These are phyloP conservation scores for Paraconiothyrium brasiliense DNA, from an alignment of 2,329 filamentous ascomycete genomes.

Conservation along the genomic window DNA sequence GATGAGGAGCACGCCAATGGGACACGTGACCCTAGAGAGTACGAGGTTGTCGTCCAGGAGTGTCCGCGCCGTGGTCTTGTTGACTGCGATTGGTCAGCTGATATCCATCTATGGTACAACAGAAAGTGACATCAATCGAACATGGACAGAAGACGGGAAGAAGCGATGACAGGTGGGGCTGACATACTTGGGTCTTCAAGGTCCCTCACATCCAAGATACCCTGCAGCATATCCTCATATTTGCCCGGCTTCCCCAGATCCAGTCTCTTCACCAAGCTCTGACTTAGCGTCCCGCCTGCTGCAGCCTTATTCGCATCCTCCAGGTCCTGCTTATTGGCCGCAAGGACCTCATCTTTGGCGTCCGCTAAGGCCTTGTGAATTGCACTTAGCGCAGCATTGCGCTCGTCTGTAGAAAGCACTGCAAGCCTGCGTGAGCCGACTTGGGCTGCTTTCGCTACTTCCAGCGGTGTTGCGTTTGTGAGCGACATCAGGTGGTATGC, in stretches of 20 bases:
- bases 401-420: constrained; percentile 75
- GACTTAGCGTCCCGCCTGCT: constrained; percentile 76
- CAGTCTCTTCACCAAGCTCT: constrained; percentile 85
- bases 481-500: constrained; percentile 71
- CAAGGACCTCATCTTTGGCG: constrained; percentile 78
- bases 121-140: constrained; percentile 1
- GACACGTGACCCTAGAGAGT: constrained; percentile 88
- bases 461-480: constrained; percentile 81
- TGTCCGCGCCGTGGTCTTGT: constrained; percentile 83
- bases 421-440: constrained; percentile 83
- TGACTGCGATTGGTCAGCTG: constrained; percentile 65
- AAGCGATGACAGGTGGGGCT: constrained; percentile 1
- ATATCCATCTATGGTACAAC: background rate
- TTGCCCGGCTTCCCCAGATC: constrained; percentile 89
- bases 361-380: constrained; percentile 80
- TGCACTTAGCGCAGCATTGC: constrained; percentile 84
- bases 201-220: constrained; percentile 85
- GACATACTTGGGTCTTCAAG: constrained; percentile 84
- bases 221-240: constrained; percentile 97
- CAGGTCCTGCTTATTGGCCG: constrained; percentile 86
- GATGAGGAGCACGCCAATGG: constrained; percentile 96
- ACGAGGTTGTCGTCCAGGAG: constrained; percentile 85
- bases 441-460: constrained; percentile 81
- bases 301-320: constrained; percentile 77
- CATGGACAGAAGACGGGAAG: background rate